phyloP scores from a whole-genome alignment of 2,329 filamentous ascomycete genomes.

The Ascochyta rabiei region DNA sequence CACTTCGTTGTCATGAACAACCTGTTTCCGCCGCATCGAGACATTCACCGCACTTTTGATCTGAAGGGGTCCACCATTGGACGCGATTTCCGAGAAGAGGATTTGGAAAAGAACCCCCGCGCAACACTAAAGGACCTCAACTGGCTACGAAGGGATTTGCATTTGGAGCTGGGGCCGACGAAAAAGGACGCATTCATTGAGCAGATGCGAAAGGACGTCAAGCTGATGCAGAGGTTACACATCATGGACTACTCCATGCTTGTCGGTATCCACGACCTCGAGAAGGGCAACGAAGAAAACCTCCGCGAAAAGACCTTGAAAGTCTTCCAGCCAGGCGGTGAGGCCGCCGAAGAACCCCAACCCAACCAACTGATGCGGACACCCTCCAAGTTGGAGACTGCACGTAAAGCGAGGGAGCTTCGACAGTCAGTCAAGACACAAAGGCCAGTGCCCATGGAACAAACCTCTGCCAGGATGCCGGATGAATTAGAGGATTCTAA shows the following conservation, averaged over 20 bases:
- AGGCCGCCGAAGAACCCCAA: conserved; percentile 54
- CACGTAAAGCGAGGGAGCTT: conserved; percentile 87
- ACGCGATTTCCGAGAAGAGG: conserved; percentile 86
- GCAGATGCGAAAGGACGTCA: conserved; percentile 87
- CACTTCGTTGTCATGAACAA: conserved; percentile 99
- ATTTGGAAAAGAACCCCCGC: conserved; percentile 84
- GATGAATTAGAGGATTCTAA: conserved; percentile 74
- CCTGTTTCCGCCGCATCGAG: conserved; percentile 93
- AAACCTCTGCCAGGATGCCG: conserved; percentile 84
- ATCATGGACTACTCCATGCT: conserved; percentile 99
- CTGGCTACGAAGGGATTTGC: conserved; percentile 84
- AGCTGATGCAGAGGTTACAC: conserved; percentile 81
- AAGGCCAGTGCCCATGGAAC: conserved; percentile 89
- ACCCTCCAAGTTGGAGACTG: conserved; percentile 90
- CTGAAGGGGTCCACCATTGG: conserved; percentile 96
- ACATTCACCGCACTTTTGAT: conserved; percentile 97
- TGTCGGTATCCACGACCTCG: conserved; percentile 89
- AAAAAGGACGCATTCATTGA: conserved; percentile 89
- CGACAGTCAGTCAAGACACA: conserved; percentile 91
- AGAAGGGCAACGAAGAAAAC: conserved; percentile 93
- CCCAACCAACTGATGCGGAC: conserved; percentile 81
- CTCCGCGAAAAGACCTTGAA: conserved; percentile 86
- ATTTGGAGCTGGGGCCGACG: conserved; percentile 84
- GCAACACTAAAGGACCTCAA: conserved; percentile 97
- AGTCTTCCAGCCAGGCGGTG: conserved; percentile 89